Percentiles rank a stretch among this genome's conserved stretches.
Evolutionary conservation across 805 yeast genomes (phyloP).

Genomic region (Spathaspora passalidarum): DNA sequence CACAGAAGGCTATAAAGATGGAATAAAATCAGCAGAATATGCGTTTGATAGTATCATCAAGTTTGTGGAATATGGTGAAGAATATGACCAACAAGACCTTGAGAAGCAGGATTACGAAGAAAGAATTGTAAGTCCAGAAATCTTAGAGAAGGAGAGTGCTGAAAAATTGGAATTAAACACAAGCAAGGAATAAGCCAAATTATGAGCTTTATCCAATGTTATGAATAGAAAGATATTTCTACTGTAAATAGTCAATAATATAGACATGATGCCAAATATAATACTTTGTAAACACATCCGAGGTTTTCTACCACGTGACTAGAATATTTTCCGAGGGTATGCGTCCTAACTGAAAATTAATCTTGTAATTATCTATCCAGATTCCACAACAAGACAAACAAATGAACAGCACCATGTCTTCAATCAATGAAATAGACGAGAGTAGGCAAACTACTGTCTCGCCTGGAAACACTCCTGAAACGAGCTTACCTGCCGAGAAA

Average conservation of each 20-base stretch:
- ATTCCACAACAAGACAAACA: background rate
- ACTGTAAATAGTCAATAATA: background rate
- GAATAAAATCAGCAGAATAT: conserved; percentile 70
- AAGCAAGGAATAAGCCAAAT: background rate
- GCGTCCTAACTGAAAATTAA: background rate
- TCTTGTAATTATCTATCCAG: background rate
- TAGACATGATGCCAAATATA: background rate
- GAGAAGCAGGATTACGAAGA: conserved; percentile 34
- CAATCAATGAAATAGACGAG: background rate
- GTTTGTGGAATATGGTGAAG: conserved; percentile 70
- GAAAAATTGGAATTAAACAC: conserved; percentile 5
- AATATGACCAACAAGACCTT: conserved; percentile 33
- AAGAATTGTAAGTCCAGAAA: conserved; percentile 31
- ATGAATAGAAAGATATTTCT: background rate
- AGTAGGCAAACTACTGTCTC: conserved; percentile 4
- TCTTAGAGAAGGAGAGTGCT: conserved; percentile 12
- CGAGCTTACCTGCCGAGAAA: background rate
- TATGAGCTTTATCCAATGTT: too few species aligned
- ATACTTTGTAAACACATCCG: background rate
- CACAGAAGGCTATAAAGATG: conserved; percentile 66
- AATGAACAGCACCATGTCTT: background rate
- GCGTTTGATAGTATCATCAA: conserved; percentile 71
- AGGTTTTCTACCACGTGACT: background rate
- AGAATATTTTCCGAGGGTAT: background rate
- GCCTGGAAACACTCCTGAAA: conserved; percentile 1